Percentiles rank a stretch among this genome's conserved stretches.
Evolutionary conservation across 192 early-diverging fungal species (phyloP).

Genomic region (Coemansia erecta): DNA sequence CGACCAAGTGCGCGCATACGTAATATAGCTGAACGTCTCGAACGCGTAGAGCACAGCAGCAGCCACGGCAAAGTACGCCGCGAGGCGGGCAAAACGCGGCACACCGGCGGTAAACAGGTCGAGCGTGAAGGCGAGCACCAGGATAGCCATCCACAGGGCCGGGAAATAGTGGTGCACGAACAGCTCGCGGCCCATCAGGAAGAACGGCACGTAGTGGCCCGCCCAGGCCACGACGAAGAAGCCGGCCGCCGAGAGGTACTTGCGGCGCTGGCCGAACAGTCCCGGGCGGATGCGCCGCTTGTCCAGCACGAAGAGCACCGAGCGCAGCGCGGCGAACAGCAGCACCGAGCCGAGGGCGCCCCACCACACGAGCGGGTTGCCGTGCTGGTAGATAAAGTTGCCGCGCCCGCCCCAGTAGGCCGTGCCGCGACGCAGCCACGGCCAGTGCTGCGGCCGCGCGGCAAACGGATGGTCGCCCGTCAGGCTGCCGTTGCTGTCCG

Average conservation of each 20-base stretch:
- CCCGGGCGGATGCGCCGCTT: slow-evolving; percentile 36
- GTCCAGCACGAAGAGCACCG: slow-evolving; percentile 56
- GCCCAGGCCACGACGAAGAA: slow-evolving; percentile 66
- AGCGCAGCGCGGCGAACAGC: slow-evolving; percentile 53
- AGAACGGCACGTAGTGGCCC: slow-evolving; percentile 75
- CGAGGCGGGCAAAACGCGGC: slow-evolving; percentile 35
- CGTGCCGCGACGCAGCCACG: slow-evolving; percentile 80
- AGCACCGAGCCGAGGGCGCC: slow-evolving; percentile 58
- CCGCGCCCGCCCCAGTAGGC: slow-evolving; percentile 86
- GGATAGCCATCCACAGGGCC: slow-evolving; percentile 64
- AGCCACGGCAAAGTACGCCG: slow-evolving; percentile 51
- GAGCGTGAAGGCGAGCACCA: slow-evolving; percentile 68
- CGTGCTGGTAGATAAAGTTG: slow-evolving; percentile 90
- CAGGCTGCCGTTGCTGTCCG: slow-evolving; percentile 77
- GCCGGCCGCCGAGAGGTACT: slow-evolving; percentile 53
- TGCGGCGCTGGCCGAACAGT: slow-evolving; percentile 42
- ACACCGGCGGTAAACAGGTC: slow-evolving; percentile 69
- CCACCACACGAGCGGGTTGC: slow-evolving; percentile 86
- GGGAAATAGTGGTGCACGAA: slow-evolving; percentile 86
- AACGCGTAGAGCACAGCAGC: slow-evolving; percentile 57
- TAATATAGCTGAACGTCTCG: slow-evolving; percentile 71
- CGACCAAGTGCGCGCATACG: slow-evolving; percentile 78
- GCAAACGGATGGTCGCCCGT: slow-evolving; percentile 92
- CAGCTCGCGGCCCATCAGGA: slow-evolving; percentile 68
- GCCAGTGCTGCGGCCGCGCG: slow-evolving; percentile 87